Percentiles rank a stretch among this genome's conserved stretches.
These are phyloP conservation scores for Bullera alba DNA, from an alignment of 768 basidiomycete species.

Conservation along the genomic window DNA sequence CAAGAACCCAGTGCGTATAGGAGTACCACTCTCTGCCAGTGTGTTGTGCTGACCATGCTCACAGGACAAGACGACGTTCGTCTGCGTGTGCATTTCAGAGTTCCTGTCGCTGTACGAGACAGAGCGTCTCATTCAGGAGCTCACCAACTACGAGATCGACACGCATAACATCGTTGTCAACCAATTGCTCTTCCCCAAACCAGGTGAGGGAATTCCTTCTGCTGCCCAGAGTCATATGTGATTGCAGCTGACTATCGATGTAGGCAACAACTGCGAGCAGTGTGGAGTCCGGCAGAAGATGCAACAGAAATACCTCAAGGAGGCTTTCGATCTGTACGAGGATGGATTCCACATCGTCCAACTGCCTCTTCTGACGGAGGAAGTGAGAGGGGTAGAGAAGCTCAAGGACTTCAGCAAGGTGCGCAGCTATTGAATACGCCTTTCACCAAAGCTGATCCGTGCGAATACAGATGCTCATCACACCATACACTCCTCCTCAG, in stretches of 20 bases:
- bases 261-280: constrained; percentile 92
- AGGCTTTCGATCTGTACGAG: constrained; percentile 94
- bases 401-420: constrained; percentile 78
- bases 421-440: constrained; percentile 2
- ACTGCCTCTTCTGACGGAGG: constrained; percentile 89
- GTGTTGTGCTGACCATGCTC: constrained; percentile 1
- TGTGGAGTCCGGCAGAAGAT: constrained; percentile 89
- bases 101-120: constrained; percentile 98
- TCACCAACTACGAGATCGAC: constrained; percentile 70
- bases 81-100: constrained; percentile 97
- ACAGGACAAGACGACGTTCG: constrained; percentile 96
- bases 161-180: constrained; percentile 99
- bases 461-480: constrained; percentile 60
- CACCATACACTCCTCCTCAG: background rate
- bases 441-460: background rate
- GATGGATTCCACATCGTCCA: constrained; percentile 97
- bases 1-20: constrained; percentile 93
- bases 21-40: background rate
- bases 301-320: constrained; percentile 95
- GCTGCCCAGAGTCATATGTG: constrained; percentile 1
- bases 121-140: constrained; percentile 91
- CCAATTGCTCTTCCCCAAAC: constrained; percentile 88
- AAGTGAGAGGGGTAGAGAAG: constrained; percentile 91
- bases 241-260: too few species aligned
- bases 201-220: constrained; percentile 53